Conservation (phyloP, 1,284 basidiomycete species). For the Malassezia sympodialis region DNA sequence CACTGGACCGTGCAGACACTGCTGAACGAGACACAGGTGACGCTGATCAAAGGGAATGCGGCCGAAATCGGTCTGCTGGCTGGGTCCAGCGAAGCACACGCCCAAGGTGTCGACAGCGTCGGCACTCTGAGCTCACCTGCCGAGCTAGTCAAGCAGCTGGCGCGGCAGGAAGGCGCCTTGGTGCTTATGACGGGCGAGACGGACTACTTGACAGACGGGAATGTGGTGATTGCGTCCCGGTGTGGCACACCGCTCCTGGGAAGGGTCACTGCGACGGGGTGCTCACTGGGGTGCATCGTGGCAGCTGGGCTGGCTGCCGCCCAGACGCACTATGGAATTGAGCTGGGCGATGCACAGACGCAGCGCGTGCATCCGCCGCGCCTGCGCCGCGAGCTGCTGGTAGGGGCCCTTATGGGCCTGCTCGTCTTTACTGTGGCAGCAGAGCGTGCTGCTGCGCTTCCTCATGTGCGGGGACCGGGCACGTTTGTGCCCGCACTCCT, state of each 20-base stretch:
- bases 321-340: conserved; percentile 41
- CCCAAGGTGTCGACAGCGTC: conserved; percentile 81
- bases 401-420: conserved; percentile 52
- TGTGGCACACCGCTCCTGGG: conserved; percentile 72
- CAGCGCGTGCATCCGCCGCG: conserved; percentile 12
- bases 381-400: conserved; percentile 21
- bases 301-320: conserved; percentile 64
- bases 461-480: conserved; percentile 68
- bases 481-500: conserved; percentile 78
- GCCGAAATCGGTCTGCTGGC: conserved; percentile 74
- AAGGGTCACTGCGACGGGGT: conserved; percentile 79
- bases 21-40: conserved; percentile 73
- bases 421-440: conserved; percentile 72
- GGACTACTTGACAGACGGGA: conserved; percentile 81
- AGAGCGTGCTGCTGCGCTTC: conserved; percentile 63
- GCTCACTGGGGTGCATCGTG: conserved; percentile 69
- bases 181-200: conserved; percentile 70
- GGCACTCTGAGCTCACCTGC: conserved; percentile 65
- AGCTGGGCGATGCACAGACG: background rate
- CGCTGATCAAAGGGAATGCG: conserved; percentile 89
- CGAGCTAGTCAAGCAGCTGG: conserved; percentile 61
- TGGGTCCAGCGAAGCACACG: conserved; percentile 59
- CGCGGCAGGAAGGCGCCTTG: conserved; percentile 67
- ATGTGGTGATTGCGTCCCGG: conserved; percentile 57
- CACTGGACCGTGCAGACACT: conserved; percentile 59